Evolutionary conservation across 2,329 filamentous ascomycete genomes (phyloP).

Genomic region (Neonectria coccinea): DNA sequence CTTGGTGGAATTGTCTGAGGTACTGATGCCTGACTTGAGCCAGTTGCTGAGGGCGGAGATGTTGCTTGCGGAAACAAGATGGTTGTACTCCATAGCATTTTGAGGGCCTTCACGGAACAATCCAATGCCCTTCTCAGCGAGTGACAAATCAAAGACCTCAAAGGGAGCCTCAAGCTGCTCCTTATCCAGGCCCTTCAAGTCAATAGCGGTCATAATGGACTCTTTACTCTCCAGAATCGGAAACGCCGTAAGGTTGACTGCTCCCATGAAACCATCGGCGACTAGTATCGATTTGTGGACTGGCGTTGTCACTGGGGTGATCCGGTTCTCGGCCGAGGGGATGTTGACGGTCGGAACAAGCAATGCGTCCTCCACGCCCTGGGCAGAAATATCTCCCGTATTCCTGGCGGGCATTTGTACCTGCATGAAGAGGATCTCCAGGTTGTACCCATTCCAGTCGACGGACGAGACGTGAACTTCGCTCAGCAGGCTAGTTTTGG

Average conservation of each 20-base stretch:
- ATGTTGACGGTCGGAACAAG: conserved; percentile 83
- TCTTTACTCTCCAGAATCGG: conserved; percentile 53
- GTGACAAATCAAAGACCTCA: conserved; percentile 71
- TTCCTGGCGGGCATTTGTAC: conserved; percentile 54
- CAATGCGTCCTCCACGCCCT: conserved; percentile 70
- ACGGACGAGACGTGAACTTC: conserved; percentile 74
- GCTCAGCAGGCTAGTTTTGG: conserved; percentile 57
- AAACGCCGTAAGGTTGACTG: conserved; percentile 64
- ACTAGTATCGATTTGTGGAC: conserved; percentile 86
- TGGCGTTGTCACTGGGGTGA: conserved; percentile 78
- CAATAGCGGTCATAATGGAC: conserved; percentile 67
- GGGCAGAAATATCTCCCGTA: conserved; percentile 50
- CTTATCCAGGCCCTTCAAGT: conserved; percentile 62
- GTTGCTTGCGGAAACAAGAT: conserved; percentile 79
- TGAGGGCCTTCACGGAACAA: conserved; percentile 76
- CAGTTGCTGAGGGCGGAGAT: conserved; percentile 74
- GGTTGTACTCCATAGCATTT: conserved; percentile 79
- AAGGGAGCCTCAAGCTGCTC: conserved; percentile 57
- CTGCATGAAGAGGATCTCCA: conserved; percentile 73
- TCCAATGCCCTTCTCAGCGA: conserved; percentile 71
- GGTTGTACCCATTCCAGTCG: conserved; percentile 67
- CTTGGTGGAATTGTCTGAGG: conserved; percentile 65
- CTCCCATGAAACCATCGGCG: conserved; percentile 77
- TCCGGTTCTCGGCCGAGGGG: conserved; percentile 71
- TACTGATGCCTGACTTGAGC: conserved; percentile 65